Evolutionary conservation across 2,329 filamentous ascomycete species (phyloP), one percentile per base, ranked within the genome.

Genomic region (Aspergillus felis): DNA sequence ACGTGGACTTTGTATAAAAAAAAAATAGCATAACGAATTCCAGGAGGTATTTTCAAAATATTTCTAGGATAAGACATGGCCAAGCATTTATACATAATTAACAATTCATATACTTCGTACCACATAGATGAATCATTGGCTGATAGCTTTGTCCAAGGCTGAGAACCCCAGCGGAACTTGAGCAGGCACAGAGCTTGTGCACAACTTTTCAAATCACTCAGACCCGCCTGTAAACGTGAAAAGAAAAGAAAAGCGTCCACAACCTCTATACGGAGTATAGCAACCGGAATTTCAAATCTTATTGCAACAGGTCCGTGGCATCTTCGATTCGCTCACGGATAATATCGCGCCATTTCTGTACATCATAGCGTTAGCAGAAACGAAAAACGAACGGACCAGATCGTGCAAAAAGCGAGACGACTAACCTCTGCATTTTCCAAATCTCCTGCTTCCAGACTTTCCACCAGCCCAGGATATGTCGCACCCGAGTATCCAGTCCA

Each of bases 401-500:
- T 38, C 5, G 14, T 38, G 38, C 50, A 9, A 25, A 56, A 42
- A 51, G 52, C 25, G 44, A n/a, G 47, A 48, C 48, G 51, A 76
- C 82, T 74, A 67, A 87, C 85, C 84, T 68, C 62, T 20, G 78
- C 77, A 58, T 79, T 80, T 6, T 67, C 67, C 57, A 72, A 53
- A 68, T 83, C 76, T 1, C 72, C 71, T 48, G 77, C 80, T 28
- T 86, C 82, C 50, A 88, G 76, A 53, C 80, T 82, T 70, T 88
- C 85, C 4, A 86, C 81, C n/a, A 88, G 72, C 1, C 85, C 84
- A 1, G 86, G 85, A 64, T 84, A 88, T 8, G 85, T 86, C 3
- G 82, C 85, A 3, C 92, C 92, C 0, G 91, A 80, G 73, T 97
- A 97, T 0, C 92, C 92, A 0, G 91, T 96, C 91, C 92, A 96